Evolutionary conservation across 2,329 filamentous ascomycete species (phyloP), one percentile per base, ranked within the genome.

Genomic region (Pestalotiopsis sp.): DNA sequence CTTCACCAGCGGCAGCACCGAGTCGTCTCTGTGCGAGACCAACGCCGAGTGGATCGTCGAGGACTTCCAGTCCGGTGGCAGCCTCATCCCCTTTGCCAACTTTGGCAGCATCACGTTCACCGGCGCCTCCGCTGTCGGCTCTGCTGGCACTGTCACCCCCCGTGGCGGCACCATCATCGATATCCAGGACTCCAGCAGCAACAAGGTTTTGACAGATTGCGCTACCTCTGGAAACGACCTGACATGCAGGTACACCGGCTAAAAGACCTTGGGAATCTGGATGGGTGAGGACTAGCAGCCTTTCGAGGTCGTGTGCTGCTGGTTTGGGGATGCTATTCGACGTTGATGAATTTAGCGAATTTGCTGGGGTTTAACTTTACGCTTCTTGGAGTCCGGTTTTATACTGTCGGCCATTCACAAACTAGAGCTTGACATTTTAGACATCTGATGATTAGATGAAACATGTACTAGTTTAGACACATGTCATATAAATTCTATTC

Each of bases 31-130:
- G 13, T 86, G 84, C 73, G 81, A 87, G 73, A 84, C 84, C 73
- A 89, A 89, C 70, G 88, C 87, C 12, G 88, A 90, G 74, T 91
- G 88, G 87, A 90, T 90, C 71, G 87, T 90, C 14, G 88, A 90
- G 79, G 86, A 86, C 71, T 86, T 84, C 71, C 79, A 83, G 70
- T 75, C 76, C 4, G 78, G 79, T 58, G 74, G 74, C 56, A 70
- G 74, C 25, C 78, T 83, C 66, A 82, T 87, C 6, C 76, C 80
- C 4, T 78, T 87, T 66, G 83, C 80, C 56, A 75, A 86, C 73
- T 87, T 86, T 70, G 81, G 80, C 57, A 79, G 74, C 7, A 79
- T 87, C 12, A 79, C 79, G 57, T 86, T 86, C 76, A 80, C 79
- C 2, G 74, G 72, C 56, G 79, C 82, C 27, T 73, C 75, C 20